A percentile compares a stretch with the other conserved stretches of the same genome.
Evolutionary conservation across 257 asterid species (phyloP).

Genomic region (Catharanthus roseus): DNA sequence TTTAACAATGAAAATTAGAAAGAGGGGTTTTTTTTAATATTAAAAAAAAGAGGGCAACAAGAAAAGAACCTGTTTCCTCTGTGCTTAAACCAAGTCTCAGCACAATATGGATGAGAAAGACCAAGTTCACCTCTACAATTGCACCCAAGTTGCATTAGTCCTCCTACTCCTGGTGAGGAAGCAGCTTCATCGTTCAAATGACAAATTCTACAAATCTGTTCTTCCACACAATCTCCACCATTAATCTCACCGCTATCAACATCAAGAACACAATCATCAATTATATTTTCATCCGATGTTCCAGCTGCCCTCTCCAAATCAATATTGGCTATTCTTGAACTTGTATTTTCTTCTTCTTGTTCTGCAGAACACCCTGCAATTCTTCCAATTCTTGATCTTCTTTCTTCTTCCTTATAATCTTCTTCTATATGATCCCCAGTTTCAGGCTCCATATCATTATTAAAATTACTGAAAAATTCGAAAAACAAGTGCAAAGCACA

Average conservation of each 20-base stretch:
- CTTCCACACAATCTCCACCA: conserved; percentile 12
- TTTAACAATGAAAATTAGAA: no score
- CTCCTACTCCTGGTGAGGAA: conserved; percentile 13
- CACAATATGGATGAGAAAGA: conserved; percentile 38
- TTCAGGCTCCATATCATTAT: conserved; percentile 19
- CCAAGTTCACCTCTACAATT: conserved; percentile 48
- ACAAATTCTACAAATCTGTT: conserved; percentile 44
- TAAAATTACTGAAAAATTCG: neutral
- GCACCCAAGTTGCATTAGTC: conserved; percentile 42
- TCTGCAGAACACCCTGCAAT: neutral
- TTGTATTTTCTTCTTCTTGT: conserved; percentile 3
- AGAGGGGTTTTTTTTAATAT: no score
- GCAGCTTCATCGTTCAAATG: conserved; percentile 40
- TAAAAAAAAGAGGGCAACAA: neutral
- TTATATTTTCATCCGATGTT: neutral
- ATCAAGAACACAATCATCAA: conserved; percentile 16
- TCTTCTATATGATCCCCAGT: conserved; percentile 13
- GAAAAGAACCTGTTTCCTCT: conserved; percentile 40
- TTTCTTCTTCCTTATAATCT: neutral
- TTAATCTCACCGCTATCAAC: neutral
- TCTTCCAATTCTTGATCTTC: neutral
- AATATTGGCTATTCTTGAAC: neutral
- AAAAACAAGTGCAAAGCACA: neutral
- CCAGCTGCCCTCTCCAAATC: neutral
- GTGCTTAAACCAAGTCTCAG: conserved; percentile 46